Evolutionary conservation across 768 basidiomycete species (phyloP).

Genomic region (Coprinopsis marcescibilis): DNA sequence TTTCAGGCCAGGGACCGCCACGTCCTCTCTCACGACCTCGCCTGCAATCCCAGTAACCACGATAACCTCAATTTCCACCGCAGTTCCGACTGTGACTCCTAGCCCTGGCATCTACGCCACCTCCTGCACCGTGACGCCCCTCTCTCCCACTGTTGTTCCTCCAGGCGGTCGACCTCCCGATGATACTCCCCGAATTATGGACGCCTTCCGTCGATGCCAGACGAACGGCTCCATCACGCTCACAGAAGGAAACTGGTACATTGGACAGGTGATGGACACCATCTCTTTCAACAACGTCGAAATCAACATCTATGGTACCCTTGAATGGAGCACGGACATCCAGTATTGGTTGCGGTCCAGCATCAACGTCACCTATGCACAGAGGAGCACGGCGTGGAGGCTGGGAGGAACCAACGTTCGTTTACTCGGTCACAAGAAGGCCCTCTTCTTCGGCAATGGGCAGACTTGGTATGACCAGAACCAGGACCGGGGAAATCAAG

Average conservation of each 20-base stretch:
- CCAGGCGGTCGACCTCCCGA: conserved; percentile 7
- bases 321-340: conserved; percentile 10
- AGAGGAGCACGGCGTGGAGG: conserved; percentile 10
- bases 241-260: conserved; percentile 9
- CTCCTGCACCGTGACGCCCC: conserved; percentile 7
- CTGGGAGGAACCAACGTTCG: conserved; percentile 6
- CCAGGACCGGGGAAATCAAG: conserved; percentile 12
- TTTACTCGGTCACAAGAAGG: conserved; percentile 9
- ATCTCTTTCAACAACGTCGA: conserved; percentile 6
- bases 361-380: conserved; percentile 8
- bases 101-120: too few species aligned
- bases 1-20: too few species aligned
- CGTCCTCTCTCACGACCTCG: too few species aligned
- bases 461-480: conserved; percentile 16
- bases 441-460: conserved; percentile 13
- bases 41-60: too few species aligned
- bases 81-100: too few species aligned
- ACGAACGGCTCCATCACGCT: conserved; percentile 6
- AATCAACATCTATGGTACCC: conserved; percentile 6
- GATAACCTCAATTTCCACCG: too few species aligned
- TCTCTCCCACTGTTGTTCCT: conserved; percentile 8
- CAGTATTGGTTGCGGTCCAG: conserved; percentile 11
- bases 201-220: conserved; percentile 6
- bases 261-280: conserved; percentile 10
- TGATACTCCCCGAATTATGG: conserved; percentile 8